Base-by-base conservation (phyloP, 169 alveolate genomes). In the Cryptosporidium meleagridis region DNA sequence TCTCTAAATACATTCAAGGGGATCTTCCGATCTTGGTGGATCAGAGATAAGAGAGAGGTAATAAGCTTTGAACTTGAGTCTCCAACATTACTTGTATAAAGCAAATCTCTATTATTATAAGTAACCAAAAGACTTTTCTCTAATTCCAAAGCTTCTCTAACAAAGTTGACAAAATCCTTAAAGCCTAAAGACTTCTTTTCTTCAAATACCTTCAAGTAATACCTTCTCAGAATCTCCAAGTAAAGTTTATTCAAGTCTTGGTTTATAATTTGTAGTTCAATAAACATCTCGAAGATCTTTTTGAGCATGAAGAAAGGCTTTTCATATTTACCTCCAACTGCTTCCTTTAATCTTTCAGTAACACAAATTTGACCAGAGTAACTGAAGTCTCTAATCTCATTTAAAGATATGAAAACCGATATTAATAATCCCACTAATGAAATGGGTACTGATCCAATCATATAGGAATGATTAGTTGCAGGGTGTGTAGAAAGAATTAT, bases 281-380 rank as follows among this genome's bases (percentile, higher is more conserved):
- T 29, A 5, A 80, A 48, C 75, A 80, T 62, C 35, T 80, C 89
- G 44, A 62, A 80, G 23, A 62, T 39, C 62, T 80, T 80, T 39
- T 39, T 80, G 41, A 65, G 29, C 55, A 37, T 26, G 41, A 80
- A 62, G 41, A 80, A 80, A 10, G 31, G n/a, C 68, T 39, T 41
- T 16, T 62, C 51, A 10, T 33, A 37, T n/a, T 80, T 59, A 1
- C 51, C 33, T 21, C 12, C 12, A 16, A 45, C 12, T 1, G 41
- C 41, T n/a, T 45, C 41, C 35, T 35, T 35, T 7, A 45, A 12
- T 33, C 33, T 26, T 12, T 39, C 73, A 67, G 2, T 26, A 37
- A 67, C 3, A 29, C 33, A 39, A 29, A 9, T 23, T 7, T 44
- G 0, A 52, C 69, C 3, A 51, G 48, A 18, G 9, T 62, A 23